Conservation (phyloP, 176 grass and related monocot genomes). For the Eleusine coracana region DNA sequence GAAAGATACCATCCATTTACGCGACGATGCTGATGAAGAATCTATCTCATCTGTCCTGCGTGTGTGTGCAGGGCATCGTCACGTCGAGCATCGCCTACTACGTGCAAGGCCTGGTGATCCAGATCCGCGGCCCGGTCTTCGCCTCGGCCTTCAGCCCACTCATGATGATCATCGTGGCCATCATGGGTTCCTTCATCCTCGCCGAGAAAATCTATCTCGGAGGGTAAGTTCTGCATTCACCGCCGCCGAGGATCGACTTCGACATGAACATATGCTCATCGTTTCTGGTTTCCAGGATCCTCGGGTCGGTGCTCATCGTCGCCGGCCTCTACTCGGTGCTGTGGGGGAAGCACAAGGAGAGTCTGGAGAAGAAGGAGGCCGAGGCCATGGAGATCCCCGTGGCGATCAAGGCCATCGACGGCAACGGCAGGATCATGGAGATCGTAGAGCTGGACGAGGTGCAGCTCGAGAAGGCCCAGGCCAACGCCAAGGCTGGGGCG, state of each 20-base stretch:
- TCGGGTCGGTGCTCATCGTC: constrained; percentile 77
- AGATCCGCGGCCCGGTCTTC: constrained; percentile 83
- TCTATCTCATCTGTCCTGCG: not conserved
- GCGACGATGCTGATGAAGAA: constrained; percentile 15
- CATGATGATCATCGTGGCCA: constrained; percentile 98
- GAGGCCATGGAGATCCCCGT: constrained; percentile 69
- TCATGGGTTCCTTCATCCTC: constrained; percentile 98
- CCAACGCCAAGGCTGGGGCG: constrained; percentile 53
- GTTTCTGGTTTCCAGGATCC: constrained; percentile 56
- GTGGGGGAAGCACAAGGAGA: constrained; percentile 97
- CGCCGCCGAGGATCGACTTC: too few relatives aligned
- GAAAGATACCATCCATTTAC: not conserved
- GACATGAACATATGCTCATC: not conserved
- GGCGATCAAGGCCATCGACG: constrained; percentile 62
- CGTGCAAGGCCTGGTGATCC: constrained; percentile 94
- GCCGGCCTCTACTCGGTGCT: constrained; percentile 89
- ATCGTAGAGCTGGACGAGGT: constrained; percentile 71
- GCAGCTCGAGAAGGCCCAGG: constrained; percentile 73
- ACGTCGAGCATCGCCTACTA: constrained; percentile 99
- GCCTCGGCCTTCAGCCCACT: constrained; percentile 96
- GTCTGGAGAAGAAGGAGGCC: constrained; percentile 65
- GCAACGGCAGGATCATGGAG: constrained; percentile 61
- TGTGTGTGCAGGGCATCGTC: constrained; percentile 77
- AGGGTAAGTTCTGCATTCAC: constrained; percentile 54
- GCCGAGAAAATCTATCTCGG: constrained; percentile 96